These are phyloP conservation scores for Metrosideros polymorpha DNA, from an alignment of 441 rosid species.

Conservation along the genomic window DNA sequence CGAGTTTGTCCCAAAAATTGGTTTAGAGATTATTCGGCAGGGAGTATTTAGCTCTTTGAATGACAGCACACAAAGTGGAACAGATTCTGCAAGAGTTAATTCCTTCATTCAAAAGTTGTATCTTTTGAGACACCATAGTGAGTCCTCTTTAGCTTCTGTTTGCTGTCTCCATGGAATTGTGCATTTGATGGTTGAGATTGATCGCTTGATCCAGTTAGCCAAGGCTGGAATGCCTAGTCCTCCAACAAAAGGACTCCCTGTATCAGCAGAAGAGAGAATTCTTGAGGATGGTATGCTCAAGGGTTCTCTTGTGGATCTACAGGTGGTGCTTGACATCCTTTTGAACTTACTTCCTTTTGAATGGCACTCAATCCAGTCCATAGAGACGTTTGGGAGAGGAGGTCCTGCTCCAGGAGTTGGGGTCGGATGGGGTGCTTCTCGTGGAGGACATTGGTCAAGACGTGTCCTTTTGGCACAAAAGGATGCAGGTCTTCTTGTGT, in stretches of 20 bases:
- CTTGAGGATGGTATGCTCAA: conserved; percentile 58
- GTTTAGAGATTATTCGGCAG: conserved; percentile 54
- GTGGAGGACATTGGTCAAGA: conserved; percentile 85
- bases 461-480: conserved; percentile 57
- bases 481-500: conserved; percentile 47
- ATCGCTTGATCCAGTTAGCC: conserved; percentile 49
- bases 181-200: conserved; percentile 29
- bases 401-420: conserved; percentile 89
- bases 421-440: conserved; percentile 88
- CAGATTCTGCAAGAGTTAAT: conserved; percentile 21
- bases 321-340: conserved; percentile 33
- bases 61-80: conserved; percentile 14
- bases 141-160: conserved; percentile 59
- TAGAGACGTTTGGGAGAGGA: conserved; percentile 76
- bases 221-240: conserved; percentile 18
- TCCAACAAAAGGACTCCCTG: conserved; percentile 21
- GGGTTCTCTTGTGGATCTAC: conserved; percentile 39
- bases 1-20: conserved; percentile 80
- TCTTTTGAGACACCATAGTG: conserved; percentile 40
- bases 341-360: conserved; percentile 36
- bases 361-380: conserved; percentile 51
- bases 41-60: conserved; percentile 38
- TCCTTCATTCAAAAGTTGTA: conserved; percentile 49
- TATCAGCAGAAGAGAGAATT: conserved; percentile 41
- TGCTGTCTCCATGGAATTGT: conserved; percentile 63